Percentiles rank a stretch among this genome's conserved stretches.
phyloP scores from a whole-genome alignment of 768 basidiomycete species.

The Brasilioporus rufonigricans region DNA sequence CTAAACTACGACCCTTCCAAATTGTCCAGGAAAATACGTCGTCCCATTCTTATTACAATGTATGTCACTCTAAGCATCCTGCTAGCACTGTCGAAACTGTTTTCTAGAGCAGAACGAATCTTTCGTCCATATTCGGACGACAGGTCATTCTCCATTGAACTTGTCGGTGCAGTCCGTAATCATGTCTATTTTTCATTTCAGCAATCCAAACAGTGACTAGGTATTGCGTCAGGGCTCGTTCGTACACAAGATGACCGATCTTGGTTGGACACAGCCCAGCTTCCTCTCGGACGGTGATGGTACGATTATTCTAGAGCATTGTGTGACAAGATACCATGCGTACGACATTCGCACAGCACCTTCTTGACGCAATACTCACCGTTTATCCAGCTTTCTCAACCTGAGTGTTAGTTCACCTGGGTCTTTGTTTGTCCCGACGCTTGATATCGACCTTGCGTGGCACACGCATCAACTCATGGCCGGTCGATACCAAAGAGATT shows the following conservation, averaged over 20 bases:
- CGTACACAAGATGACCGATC: not conserved
- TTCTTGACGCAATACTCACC: not conserved
- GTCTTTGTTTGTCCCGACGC: not conserved
- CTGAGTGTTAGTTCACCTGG: not conserved
- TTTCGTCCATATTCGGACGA: not conserved
- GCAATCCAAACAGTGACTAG: not conserved
- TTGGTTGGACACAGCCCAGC: not conserved
- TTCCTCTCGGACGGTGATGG: not conserved
- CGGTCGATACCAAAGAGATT: slow-evolving; percentile 41
- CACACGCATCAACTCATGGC: slow-evolving; percentile 64
- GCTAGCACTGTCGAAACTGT: not conserved
- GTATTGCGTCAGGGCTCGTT: not conserved
- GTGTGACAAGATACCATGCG: not conserved
- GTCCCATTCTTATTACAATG: not conserved
- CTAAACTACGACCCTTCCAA: not conserved
- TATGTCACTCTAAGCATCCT: not conserved
- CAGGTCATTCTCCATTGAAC: not conserved
- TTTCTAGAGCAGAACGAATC: not conserved
- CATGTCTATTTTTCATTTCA: not conserved
- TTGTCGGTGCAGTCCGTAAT: not conserved
- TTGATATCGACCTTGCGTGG: slow-evolving; percentile 20
- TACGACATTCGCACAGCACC: not conserved
- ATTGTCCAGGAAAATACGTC: not conserved
- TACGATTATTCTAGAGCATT: not conserved
- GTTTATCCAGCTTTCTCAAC: not conserved